Percentiles rank a stretch among this genome's conserved stretches.
These are phyloP conservation scores for Streptanthus diversifolius DNA, from an alignment of 345 rosid species.

Conservation along the genomic window DNA sequence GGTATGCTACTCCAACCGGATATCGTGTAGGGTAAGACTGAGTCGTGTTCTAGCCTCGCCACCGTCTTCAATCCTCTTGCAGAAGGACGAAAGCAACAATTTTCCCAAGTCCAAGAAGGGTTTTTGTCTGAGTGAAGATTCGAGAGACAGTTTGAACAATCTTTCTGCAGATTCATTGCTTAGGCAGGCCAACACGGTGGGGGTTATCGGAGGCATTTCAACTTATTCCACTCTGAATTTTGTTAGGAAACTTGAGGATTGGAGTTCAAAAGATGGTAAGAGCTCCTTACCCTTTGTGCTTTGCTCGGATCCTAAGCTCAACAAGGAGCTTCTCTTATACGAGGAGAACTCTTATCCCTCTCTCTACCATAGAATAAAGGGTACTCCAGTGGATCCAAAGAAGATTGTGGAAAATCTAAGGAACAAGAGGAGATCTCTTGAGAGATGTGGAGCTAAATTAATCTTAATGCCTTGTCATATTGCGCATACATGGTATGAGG, in stretches of 20 bases:
- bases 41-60: slow-evolving; percentile 45
- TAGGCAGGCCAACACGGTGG: slow-evolving; percentile 54
- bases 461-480: slow-evolving; percentile 65
- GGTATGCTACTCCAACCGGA: slow-evolving; percentile 25
- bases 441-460: slow-evolving; percentile 59
- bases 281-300: slow-evolving; percentile 56
- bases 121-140: slow-evolving; percentile 32
- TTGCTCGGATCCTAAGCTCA: slow-evolving; percentile 67
- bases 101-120: slow-evolving; percentile 43
- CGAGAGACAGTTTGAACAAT: slow-evolving; percentile 21
- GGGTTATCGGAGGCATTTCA: slow-evolving; percentile 71
- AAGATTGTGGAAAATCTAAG: slow-evolving; percentile 43
- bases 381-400: slow-evolving; percentile 31
- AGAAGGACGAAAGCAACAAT: slow-evolving; percentile 51
- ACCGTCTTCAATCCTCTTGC: slow-evolving; percentile 54
- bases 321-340: slow-evolving; percentile 46
- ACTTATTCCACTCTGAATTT: slow-evolving; percentile 51
- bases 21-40: slow-evolving; percentile 35
- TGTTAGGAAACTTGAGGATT: slow-evolving; percentile 48
- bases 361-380: slow-evolving; percentile 34
- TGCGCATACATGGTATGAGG: slow-evolving; percentile 54
- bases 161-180: slow-evolving; percentile 41
- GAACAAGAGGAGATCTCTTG: slow-evolving; percentile 53
- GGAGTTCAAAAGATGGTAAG: slow-evolving; percentile 49
- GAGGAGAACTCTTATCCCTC: slow-evolving; percentile 48